Evolutionary conservation across 441 rosid genomes (phyloP).

Genomic region (Macaranga tanarius): DNA sequence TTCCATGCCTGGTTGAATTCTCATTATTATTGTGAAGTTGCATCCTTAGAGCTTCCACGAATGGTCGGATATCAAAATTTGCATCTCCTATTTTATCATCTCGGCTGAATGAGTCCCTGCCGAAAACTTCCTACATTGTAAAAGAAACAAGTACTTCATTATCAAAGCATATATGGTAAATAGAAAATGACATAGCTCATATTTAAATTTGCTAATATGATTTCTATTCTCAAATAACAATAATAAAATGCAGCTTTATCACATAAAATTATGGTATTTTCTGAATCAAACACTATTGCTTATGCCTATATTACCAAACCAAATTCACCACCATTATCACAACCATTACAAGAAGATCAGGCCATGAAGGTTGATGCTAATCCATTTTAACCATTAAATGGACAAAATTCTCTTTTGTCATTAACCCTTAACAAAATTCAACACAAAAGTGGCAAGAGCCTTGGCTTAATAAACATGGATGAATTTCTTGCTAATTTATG

Average conservation of each 20-base stretch:
- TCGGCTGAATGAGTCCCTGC: conserved; percentile 59
- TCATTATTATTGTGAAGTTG: conserved; percentile 43
- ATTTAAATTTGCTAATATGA: no score
- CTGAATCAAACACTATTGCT: conserved; percentile 27
- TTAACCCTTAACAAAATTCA: conserved; percentile 80
- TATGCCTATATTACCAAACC: conserved; percentile 22
- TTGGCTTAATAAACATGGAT: conserved; percentile 76
- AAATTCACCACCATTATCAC: conserved; percentile 18
- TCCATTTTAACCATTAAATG: conserved; percentile 34
- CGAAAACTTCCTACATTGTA: conserved; percentile 50
- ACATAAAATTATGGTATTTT: conserved; percentile 32
- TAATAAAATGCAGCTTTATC: no score
- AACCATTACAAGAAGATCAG: conserved; percentile 25
- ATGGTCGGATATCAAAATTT: conserved; percentile 55
- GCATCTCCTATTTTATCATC: conserved; percentile 97
- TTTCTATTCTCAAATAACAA: no score
- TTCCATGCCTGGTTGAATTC: conserved; percentile 41
- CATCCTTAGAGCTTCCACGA: conserved; percentile 55
- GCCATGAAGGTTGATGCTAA: conserved; percentile 30
- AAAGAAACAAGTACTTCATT: conserved; percentile 36
- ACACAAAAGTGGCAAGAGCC: conserved; percentile 63
- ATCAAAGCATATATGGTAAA: background rate
- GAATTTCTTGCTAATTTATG: conserved; percentile 70
- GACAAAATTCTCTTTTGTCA: conserved; percentile 52
- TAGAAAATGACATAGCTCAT: background rate